Evolutionary conservation across 768 basidiomycete species (phyloP).

Genomic region (Thelephora aurantiotincta): DNA sequence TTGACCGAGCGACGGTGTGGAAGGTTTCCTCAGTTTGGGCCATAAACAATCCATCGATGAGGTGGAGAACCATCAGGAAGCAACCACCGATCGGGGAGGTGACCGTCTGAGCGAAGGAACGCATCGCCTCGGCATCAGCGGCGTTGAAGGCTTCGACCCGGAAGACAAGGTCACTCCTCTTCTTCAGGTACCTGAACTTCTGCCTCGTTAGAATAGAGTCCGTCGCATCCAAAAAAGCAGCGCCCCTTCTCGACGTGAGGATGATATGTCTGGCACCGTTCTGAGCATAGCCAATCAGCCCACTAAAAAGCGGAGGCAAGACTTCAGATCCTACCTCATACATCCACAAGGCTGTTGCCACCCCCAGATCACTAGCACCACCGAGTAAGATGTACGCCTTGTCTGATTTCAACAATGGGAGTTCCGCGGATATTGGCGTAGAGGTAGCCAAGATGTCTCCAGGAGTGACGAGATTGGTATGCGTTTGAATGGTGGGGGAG

Average conservation of each 20-base stretch:
- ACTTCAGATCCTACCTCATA: neutral
- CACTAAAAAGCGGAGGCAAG: neutral
- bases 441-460: neutral
- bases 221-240: slow-evolving; percentile 11
- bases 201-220: slow-evolving; percentile 14
- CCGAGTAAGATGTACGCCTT: neutral
- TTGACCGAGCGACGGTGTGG: slow-evolving; percentile 14
- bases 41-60: slow-evolving; percentile 19
- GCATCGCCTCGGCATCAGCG: slow-evolving; percentile 10
- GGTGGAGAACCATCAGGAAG: slow-evolving; percentile 18
- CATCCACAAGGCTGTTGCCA: neutral
- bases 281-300: slow-evolving; percentile 11
- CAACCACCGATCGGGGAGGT: slow-evolving; percentile 18
- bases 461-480: neutral
- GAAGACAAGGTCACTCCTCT: slow-evolving; percentile 16
- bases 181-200: slow-evolving; percentile 18
- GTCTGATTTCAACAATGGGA: neutral
- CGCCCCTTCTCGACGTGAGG: slow-evolving; percentile 23
- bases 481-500: neutral
- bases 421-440: neutral
- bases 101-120: slow-evolving; percentile 11
- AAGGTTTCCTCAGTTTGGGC: slow-evolving; percentile 18
- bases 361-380: neutral
- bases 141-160: slow-evolving; percentile 20
- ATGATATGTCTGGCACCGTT: slow-evolving; percentile 22